Conservation (phyloP, 2,329 filamentous ascomycete species). For the Aspergillus oerlinghausenensis region DNA sequence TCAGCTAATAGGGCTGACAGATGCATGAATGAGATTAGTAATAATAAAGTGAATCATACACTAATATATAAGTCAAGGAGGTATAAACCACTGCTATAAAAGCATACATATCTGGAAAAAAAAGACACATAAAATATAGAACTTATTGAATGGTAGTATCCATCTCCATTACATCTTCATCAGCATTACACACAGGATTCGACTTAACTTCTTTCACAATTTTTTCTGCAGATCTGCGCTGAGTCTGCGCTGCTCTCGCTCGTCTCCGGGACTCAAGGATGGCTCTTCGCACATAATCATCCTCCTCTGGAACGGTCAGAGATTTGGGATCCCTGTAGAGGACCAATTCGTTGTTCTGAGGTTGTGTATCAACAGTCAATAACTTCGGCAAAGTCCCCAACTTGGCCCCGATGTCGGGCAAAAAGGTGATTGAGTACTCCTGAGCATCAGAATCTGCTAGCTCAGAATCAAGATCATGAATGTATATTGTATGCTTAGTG, state of each 20-base stretch:
- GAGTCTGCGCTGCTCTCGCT: conserved; percentile 56
- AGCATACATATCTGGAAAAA: not conserved
- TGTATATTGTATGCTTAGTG: conserved; percentile 80
- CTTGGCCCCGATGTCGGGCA: conserved; percentile 80
- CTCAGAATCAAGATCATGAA: conserved; percentile 85
- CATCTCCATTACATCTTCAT: conserved; percentile 29
- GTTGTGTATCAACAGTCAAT: conserved; percentile 53
- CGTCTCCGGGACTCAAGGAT: conserved; percentile 75
- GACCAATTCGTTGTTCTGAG: conserved; percentile 65
- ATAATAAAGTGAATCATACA: too few relatives aligned
- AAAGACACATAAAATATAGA: not conserved
- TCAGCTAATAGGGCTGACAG: too few relatives aligned
- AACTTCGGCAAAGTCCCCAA: conserved; percentile 66
- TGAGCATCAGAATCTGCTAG: conserved; percentile 63
- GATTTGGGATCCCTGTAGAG: conserved; percentile 78
- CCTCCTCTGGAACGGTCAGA: conserved; percentile 67
- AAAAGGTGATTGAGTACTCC: conserved; percentile 65
- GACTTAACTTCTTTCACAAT: not conserved
- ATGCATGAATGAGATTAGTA: too few relatives aligned
- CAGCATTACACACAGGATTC: not conserved
- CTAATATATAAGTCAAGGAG: too few relatives aligned
- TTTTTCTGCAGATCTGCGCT: not conserved
- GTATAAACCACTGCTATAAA: not conserved
- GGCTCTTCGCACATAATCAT: conserved; percentile 71
- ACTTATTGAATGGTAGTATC: conserved; percentile 11